Base-by-base conservation (phyloP, 2,329 filamentous ascomycete species). In the Diaporthe citri region DNA sequence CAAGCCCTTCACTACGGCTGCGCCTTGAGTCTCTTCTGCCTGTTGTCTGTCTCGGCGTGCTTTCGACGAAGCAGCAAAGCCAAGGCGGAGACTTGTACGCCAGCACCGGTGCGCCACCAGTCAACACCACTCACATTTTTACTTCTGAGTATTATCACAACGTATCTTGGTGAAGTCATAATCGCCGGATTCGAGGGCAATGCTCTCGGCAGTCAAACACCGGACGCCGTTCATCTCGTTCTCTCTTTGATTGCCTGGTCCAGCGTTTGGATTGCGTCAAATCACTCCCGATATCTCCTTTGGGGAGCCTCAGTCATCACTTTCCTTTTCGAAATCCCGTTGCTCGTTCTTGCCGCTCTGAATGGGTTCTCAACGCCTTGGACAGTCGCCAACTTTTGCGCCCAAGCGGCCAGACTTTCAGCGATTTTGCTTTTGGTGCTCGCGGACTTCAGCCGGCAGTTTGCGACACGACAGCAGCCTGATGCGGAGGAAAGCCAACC, bases 1-100 rank as follows among this genome's bases (percentile, higher is more conserved):
- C 34, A 52, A 34, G 64, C 64, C 64, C 64, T 67, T 15, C 64
- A 67, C 46, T 52, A 52, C 46, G 64, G 31, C 46, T 52, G 46
- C n/a, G 64, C 46, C 22, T 36, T 67, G 6, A 41, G n/a, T 28
- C 13, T 67, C 34, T 67, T 67, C 31, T 52, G 34, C 13, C 22
- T 67, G 12, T 28, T 67, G 46, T 67, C 22, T 5, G 20, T 67
- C 22, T 39, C 34, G 46, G n/a, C 46, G 20, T 41, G 28, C 25
- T 10, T 28, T 17, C 64, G n/a, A 67, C n/a, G 15, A 28, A 28
- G 34, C n/a, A 67, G 34, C 46, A 67, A 28, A 52, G 46, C 31
- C n/a, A 52, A 52, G 34, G 34, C 31, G 10, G 64, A 67, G 64
- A 41, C 43, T 20, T 41, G 12, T 22, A 28, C n/a, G 46, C 34